Conservation (phyloP, 768 basidiomycete genomes). For the Boletus pseudopeckii region DNA sequence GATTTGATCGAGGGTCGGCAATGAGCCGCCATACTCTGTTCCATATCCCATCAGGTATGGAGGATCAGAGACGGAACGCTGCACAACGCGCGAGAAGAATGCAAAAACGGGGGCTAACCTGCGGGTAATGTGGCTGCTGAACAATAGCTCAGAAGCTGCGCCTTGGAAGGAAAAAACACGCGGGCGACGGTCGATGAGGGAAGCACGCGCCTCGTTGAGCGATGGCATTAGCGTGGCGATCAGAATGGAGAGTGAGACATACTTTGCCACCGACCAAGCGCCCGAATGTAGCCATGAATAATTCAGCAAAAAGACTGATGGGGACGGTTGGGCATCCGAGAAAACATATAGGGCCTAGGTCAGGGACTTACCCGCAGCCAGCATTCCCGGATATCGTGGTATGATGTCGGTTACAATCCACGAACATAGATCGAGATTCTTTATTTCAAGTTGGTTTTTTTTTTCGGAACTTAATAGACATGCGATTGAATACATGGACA, state of each 20-base stretch:
- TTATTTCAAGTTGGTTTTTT: neutral
- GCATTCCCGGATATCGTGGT: conserved; percentile 72
- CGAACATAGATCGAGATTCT: conserved; percentile 60
- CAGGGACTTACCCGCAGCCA: conserved; percentile 55
- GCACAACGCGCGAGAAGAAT: neutral
- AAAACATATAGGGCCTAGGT: neutral
- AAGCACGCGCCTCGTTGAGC: conserved; percentile 49
- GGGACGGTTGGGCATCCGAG: neutral
- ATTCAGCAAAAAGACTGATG: conserved; percentile 64
- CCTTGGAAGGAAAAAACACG: conserved; percentile 60
- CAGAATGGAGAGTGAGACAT: conserved; percentile 24
- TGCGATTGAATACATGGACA: conserved; percentile 25
- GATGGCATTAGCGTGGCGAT: conserved; percentile 1
- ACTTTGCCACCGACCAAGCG: conserved; percentile 67
- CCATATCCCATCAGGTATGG: conserved; percentile 19
- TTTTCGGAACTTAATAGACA: conserved; percentile 4
- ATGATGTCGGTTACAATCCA: conserved; percentile 66
- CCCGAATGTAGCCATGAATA: conserved; percentile 72
- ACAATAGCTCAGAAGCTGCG: conserved; percentile 56
- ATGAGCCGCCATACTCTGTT: conserved; percentile 67
- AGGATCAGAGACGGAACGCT: conserved; percentile 8
- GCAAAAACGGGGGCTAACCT: conserved; percentile 29
- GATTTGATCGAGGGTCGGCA: conserved; percentile 49
- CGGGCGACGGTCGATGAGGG: conserved; percentile 57
- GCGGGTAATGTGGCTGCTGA: conserved; percentile 50